Evolutionary conservation across 345 rosid genomes (phyloP).

Genomic region (Abelmoschus esculentus): DNA sequence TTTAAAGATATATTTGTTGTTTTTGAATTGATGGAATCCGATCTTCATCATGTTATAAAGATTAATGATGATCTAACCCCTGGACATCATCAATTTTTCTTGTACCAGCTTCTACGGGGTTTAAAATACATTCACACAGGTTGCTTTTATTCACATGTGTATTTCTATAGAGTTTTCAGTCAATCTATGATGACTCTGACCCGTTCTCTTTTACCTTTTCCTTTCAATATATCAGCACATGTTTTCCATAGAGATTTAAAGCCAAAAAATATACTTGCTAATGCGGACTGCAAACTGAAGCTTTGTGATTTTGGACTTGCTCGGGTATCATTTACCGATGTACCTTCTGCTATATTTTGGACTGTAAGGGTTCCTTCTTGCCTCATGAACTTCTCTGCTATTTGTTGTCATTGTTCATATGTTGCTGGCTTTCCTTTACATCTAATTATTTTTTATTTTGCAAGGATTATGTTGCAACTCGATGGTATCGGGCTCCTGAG

Average conservation of each 20-base stretch:
- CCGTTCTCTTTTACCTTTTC: background rate
- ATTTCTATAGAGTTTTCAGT: slow-evolving; percentile 6
- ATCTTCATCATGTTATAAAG: slow-evolving; percentile 85
- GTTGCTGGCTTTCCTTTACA: background rate
- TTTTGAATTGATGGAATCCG: slow-evolving; percentile 98
- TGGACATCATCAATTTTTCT: slow-evolving; percentile 90
- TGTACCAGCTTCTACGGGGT: slow-evolving; percentile 97
- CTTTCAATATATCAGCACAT: slow-evolving; percentile 47
- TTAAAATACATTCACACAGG: slow-evolving; percentile 91
- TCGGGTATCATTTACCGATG: slow-evolving; percentile 83
- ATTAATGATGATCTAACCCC: slow-evolving; percentile 84
- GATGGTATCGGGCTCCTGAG: slow-evolving; percentile 99
- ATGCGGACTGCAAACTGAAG: slow-evolving; percentile 95
- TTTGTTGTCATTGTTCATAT: background rate
- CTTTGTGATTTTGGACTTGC: slow-evolving; percentile 98
- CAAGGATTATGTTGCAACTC: slow-evolving; percentile 97
- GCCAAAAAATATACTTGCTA: slow-evolving; percentile 94
- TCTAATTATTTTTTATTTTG: slow-evolving; percentile 24
- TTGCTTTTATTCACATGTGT: slow-evolving; percentile 23
- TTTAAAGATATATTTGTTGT: slow-evolving; percentile 90
- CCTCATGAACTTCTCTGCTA: background rate
- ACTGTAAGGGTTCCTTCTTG: slow-evolving; percentile 63
- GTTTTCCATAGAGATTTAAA: slow-evolving; percentile 95
- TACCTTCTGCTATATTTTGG: slow-evolving; percentile 97
- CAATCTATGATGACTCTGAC: background rate